phyloP scores from a whole-genome alignment of 345 rosid genomes.

The Alliaria petiolata region DNA sequence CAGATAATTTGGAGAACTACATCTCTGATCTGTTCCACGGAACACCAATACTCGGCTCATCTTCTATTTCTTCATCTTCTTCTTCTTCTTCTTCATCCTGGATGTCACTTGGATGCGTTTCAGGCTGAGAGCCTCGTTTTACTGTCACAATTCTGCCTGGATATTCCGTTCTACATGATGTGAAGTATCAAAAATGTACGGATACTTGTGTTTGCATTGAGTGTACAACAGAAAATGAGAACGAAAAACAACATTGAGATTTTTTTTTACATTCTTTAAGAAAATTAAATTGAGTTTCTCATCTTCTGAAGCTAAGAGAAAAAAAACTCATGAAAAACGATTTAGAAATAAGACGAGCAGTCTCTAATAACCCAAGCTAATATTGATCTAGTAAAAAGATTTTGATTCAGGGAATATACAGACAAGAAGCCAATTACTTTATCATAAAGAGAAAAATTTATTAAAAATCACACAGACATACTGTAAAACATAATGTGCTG shows the following conservation, averaged over 20 bases:
- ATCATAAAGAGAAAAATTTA: not conserved
- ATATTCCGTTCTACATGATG: not conserved
- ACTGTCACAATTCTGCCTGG: not conserved
- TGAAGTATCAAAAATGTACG: not conserved
- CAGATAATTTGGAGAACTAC: slow-evolving; percentile 62
- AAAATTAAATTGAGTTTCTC: not conserved
- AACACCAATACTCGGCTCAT: slow-evolving; percentile 33
- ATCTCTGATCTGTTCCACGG: slow-evolving; percentile 72
- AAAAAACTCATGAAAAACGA: not conserved
- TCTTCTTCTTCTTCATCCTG: slow-evolving; percentile 23
- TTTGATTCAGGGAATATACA: not conserved
- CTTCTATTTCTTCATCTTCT: slow-evolving; percentile 29
- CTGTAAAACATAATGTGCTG: slow-evolving; percentile 7
- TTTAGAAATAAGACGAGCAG: not conserved
- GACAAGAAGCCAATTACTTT: slow-evolving; percentile 10
- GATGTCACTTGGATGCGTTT: slow-evolving; percentile 34
- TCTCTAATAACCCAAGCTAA: not conserved
- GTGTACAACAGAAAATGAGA: not conserved
- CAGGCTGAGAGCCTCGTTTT: slow-evolving; percentile 17
- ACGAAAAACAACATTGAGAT: not conserved
- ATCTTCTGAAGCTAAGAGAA: not conserved
- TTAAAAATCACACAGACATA: slow-evolving; percentile 7
- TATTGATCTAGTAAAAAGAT: not conserved
- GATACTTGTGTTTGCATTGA: not conserved
- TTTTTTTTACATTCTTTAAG: not conserved